Percentiles rank a stretch among this genome's conserved stretches.
These are phyloP conservation scores for Vitis cinerea DNA, from an alignment of 164 flowering plant genomes.

Conservation along the genomic window DNA sequence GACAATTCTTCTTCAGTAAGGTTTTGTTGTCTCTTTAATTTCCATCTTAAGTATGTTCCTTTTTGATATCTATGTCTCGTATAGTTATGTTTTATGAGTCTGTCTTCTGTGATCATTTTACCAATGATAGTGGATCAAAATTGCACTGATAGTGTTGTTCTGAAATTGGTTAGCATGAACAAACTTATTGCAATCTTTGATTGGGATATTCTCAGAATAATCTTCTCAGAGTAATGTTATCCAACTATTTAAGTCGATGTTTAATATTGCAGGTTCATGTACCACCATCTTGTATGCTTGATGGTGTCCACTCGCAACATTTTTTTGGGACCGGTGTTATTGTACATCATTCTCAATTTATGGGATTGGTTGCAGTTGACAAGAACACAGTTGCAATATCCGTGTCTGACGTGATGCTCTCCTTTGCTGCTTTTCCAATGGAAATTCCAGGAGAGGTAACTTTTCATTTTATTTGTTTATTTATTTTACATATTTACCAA, in stretches of 20 bases:
- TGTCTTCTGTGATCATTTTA: neutral
- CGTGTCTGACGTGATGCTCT: conserved; percentile 90
- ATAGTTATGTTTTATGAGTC: neutral
- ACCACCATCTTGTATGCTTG: conserved; percentile 92
- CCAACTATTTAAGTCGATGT: conserved; percentile 5
- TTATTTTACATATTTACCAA: neutral
- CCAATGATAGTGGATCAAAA: neutral
- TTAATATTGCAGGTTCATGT: conserved; percentile 78
- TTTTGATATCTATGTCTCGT: neutral
- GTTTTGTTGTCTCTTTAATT: neutral
- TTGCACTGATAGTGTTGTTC: neutral
- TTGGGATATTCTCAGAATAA: neutral
- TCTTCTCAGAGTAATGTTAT: neutral
- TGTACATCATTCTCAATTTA: conserved; percentile 67
- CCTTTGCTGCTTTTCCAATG: conserved; percentile 95
- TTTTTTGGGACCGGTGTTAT: conserved; percentile 94
- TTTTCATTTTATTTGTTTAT: neutral
- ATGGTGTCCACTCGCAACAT: conserved; percentile 95
- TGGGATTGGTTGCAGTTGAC: conserved; percentile 89
- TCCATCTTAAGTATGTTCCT: neutral
- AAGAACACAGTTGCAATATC: conserved; percentile 90
- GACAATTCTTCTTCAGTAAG: neutral
- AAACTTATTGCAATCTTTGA: neutral
- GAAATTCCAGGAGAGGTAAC: conserved; percentile 96
- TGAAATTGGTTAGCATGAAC: neutral